Conservation (phyloP, 1,284 basidiomycete genomes). For the Blastosporella zonata region DNA sequence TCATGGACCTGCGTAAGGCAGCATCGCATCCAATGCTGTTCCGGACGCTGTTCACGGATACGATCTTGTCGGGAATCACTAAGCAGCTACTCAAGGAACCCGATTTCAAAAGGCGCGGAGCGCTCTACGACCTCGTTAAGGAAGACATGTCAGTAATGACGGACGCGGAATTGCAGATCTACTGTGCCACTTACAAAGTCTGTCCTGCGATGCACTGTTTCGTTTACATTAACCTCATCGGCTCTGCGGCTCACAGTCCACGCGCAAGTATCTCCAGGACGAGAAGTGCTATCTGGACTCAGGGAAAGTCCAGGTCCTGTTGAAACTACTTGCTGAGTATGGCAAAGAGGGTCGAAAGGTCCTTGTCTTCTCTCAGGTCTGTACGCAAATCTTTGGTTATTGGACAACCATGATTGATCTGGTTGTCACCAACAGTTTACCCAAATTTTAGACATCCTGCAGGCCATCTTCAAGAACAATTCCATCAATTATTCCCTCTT, state of each 20-base stretch:
- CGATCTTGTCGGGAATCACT: conserved; percentile 72
- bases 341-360: conserved; percentile 74
- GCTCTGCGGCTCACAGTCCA: conserved; percentile 51
- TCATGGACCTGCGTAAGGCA: conserved; percentile 96
- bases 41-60: conserved; percentile 80
- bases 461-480: conserved; percentile 78
- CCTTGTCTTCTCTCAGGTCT: conserved; percentile 90
- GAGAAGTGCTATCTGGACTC: conserved; percentile 82
- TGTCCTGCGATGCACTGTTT: conserved; percentile 13
- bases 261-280: conserved; percentile 74
- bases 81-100: conserved; percentile 87
- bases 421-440: conserved; percentile 70
- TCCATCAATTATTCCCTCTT: conserved; percentile 84
- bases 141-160: conserved; percentile 96
- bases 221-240: conserved; percentile 5
- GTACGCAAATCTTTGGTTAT: conserved; percentile 15
- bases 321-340: conserved; percentile 74
- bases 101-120: conserved; percentile 80
- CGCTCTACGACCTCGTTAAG: conserved; percentile 77
- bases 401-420: not conserved
- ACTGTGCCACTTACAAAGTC: conserved; percentile 82
- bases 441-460: conserved; percentile 91
- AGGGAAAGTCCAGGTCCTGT: conserved; percentile 82
- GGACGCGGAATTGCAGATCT: conserved; percentile 87
- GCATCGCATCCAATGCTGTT: conserved; percentile 97